phyloP scores from a whole-genome alignment of 2,329 filamentous ascomycete species.

The Didymosphaeria variabile region DNA sequence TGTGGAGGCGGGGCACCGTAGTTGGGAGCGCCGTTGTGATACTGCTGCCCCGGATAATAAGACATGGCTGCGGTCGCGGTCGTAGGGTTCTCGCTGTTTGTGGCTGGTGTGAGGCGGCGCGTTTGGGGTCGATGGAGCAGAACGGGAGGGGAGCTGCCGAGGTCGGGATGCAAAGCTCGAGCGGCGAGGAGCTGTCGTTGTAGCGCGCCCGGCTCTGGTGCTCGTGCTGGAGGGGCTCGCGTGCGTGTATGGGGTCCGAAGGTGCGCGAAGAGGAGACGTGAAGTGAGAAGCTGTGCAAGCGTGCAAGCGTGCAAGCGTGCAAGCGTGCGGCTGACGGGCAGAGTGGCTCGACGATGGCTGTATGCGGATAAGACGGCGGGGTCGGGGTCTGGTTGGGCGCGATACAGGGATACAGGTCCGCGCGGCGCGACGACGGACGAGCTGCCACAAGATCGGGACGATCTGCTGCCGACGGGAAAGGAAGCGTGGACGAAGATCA shows the following conservation, averaged over 20 bases:
- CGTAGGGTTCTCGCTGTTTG: constrained; percentile 9
- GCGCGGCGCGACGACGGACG: constrained; percentile 1
- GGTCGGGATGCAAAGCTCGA: constrained; percentile 8
- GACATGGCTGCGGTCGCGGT: constrained; percentile 44
- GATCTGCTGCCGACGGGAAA: constrained; percentile 14
- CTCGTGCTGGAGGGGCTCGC: neutral
- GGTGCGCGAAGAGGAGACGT: neutral
- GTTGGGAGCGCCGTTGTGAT: constrained; percentile 48
- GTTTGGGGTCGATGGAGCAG: neutral
- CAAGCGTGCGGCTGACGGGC: constrained; percentile 33
- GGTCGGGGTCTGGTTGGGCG: constrained; percentile 16
- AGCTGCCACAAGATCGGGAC: neutral
- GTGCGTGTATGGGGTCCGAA: neutral
- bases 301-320: no score
- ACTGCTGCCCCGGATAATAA: constrained; percentile 54
- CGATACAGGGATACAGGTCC: constrained; percentile 21
- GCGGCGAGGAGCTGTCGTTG: neutral
- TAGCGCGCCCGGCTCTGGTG: neutral
- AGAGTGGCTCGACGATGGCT: constrained; percentile 18
- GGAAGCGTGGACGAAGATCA: constrained; percentile 25
- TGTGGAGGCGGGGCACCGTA: constrained; percentile 54
- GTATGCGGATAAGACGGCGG: constrained; percentile 22
- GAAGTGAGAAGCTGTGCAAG: constrained; percentile 13
- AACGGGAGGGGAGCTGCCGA: constrained; percentile 20
- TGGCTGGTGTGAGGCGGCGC: constrained; percentile 13